These are phyloP conservation scores for Noccaea caerulescens DNA, from an alignment of 345 rosid genomes.

Conservation along the genomic window DNA sequence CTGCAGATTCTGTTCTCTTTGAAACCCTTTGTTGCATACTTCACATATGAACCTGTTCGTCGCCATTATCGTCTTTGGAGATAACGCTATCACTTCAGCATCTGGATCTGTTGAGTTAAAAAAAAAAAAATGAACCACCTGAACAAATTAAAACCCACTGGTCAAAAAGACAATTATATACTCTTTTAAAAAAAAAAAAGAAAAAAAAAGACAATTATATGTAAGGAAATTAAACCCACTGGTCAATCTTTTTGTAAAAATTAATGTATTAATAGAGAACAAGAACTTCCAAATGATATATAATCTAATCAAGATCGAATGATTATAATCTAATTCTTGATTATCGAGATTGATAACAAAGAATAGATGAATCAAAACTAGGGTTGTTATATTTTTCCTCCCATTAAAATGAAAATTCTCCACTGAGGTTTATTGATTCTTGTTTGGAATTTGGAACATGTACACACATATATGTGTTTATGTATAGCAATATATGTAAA, in stretches of 20 bases:
- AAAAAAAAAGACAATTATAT: neutral
- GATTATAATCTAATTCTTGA: neutral
- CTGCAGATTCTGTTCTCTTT: slow-evolving; percentile 80
- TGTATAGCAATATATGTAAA: neutral
- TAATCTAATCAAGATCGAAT: neutral
- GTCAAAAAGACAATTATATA: slow-evolving; percentile 6
- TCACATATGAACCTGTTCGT: slow-evolving; percentile 82
- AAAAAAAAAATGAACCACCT: neutral
- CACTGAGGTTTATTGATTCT: neutral
- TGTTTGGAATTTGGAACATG: slow-evolving; percentile 2
- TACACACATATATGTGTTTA: neutral
- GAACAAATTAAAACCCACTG: neutral
- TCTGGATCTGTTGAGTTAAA: slow-evolving; percentile 62
- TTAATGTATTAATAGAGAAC: neutral
- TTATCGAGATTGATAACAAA: neutral
- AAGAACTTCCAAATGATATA: neutral
- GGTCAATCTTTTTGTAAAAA: neutral
- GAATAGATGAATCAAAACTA: neutral
- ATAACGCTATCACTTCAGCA: slow-evolving; percentile 82
- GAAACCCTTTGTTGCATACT: slow-evolving; percentile 87
- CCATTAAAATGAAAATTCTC: slow-evolving; percentile 6
- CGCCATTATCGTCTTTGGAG: slow-evolving; percentile 84
- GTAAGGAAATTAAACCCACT: slow-evolving; percentile 18
- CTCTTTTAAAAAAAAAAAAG: neutral
- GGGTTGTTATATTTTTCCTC: slow-evolving; percentile 18